Evolutionary conservation across 1,139 yeast genomes (phyloP).

Genomic region (Kodamaea ohmeri): DNA sequence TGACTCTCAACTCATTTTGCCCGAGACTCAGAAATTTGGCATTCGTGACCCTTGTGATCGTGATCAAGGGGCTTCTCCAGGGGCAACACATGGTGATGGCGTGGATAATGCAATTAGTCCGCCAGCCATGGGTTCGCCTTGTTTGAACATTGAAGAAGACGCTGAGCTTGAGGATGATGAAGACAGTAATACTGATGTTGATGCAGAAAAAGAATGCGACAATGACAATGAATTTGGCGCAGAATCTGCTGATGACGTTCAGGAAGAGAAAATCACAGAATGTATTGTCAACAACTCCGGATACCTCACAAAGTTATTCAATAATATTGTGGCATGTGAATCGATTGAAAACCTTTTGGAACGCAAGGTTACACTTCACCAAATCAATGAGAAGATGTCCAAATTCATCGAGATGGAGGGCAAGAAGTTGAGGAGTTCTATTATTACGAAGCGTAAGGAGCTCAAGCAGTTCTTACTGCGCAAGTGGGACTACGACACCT

Average conservation of each 20-base stretch:
- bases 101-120: not conserved
- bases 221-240: conserved; percentile 19
- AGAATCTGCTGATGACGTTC: conserved; percentile 11
- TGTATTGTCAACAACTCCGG: conserved; percentile 13
- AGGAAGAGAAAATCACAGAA: conserved; percentile 7
- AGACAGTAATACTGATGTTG: conserved; percentile 20
- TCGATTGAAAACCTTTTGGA: conserved; percentile 34
- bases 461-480: conserved; percentile 31
- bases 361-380: conserved; percentile 43
- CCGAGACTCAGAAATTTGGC: conserved; percentile 36
- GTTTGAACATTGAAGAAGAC: conserved; percentile 28
- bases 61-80: conserved; percentile 1
- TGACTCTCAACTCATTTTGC: conserved; percentile 22
- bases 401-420: conserved; percentile 34
- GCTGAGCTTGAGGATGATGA: conserved; percentile 26
- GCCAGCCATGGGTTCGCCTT: conserved; percentile 9
- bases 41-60: conserved; percentile 2
- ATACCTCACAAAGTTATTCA: conserved; percentile 28
- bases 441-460: conserved; percentile 33
- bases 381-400: conserved; percentile 34
- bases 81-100: not conserved
- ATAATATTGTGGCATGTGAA: conserved; percentile 37
- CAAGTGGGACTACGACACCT: conserved; percentile 57
- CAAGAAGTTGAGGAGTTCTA: conserved; percentile 30
- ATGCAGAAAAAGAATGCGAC: conserved; percentile 23